Conservation (phyloP, 78 protist species). For the Monosiga brevicollis region DNA sequence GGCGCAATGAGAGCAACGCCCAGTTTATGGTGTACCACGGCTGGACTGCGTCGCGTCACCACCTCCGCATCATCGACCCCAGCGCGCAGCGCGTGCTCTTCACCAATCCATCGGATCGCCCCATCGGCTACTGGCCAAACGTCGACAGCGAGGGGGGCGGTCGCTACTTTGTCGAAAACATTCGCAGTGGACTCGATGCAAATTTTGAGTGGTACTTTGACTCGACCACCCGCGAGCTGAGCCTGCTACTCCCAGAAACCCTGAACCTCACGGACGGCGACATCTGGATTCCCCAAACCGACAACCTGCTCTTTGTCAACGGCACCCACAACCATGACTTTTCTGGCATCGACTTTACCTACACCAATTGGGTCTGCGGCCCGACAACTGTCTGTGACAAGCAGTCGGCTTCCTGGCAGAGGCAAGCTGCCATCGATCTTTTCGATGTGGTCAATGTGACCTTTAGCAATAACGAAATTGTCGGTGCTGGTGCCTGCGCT, state of each 20-base stretch:
- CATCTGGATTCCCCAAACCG: not conserved
- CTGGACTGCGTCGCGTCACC: not conserved
- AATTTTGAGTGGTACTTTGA: not conserved
- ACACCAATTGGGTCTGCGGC: not conserved
- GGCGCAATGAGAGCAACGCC: not conserved
- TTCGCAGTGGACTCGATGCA: not conserved
- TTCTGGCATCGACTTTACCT: not conserved
- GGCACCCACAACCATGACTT: not conserved
- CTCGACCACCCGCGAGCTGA: not conserved
- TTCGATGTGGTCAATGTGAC: not conserved
- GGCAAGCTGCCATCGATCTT: not conserved
- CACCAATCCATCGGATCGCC: not conserved
- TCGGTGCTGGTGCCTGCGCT: not conserved
- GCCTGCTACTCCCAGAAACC: not conserved
- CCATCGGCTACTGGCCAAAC: not conserved
- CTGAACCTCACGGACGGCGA: not conserved
- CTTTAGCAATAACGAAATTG: not conserved
- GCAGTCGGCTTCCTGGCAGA: not conserved
- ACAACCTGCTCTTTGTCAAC: not conserved
- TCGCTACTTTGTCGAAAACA: not conserved
- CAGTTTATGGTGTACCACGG: not conserved
- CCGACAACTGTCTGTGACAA: not conserved
- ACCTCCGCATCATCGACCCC: not conserved
- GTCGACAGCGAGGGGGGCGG: not conserved
- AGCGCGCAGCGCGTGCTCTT: not conserved